These are phyloP conservation scores for Blastocystis sp. DNA, from an alignment of 352 stramenopile genomes.

Conservation along the genomic window DNA sequence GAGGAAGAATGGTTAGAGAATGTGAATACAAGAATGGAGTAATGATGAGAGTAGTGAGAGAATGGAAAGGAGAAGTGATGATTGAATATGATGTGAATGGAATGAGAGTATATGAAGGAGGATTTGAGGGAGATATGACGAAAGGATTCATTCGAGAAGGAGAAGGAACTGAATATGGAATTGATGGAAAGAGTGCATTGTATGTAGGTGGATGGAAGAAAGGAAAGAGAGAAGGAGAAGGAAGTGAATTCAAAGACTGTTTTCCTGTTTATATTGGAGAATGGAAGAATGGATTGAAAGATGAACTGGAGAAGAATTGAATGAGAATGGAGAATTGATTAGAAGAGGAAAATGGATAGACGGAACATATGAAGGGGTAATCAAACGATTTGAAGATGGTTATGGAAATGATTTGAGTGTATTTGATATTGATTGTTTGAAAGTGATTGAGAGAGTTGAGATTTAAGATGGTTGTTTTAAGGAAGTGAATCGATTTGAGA, in stretches of 20 bases:
- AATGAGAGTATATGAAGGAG: neutral
- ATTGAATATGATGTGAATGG: neutral
- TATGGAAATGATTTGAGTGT: too few relatives aligned
- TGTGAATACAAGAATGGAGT: too few relatives aligned
- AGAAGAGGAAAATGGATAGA: too few relatives aligned
- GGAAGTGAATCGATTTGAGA: neutral
- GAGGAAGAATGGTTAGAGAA: neutral
- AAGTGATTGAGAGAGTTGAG: neutral
- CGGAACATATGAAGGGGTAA: too few relatives aligned
- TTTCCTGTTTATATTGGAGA: neutral
- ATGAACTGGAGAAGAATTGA: too few relatives aligned
- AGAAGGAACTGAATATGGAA: neutral
- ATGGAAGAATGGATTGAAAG: neutral
- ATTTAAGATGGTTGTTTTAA: neutral
- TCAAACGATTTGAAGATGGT: too few relatives aligned
- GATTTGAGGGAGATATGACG: neutral
- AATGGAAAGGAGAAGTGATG: neutral
- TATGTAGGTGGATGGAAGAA: neutral
- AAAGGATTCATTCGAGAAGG: neutral
- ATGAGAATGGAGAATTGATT: too few relatives aligned
- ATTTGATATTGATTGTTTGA: too few relatives aligned
- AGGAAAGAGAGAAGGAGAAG: neutral
- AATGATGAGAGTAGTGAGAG: neutral
- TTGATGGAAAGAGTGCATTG: neutral
- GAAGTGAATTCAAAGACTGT: neutral